Conservation (phyloP, 441 rosid genomes). For the Capsella rubella region DNA sequence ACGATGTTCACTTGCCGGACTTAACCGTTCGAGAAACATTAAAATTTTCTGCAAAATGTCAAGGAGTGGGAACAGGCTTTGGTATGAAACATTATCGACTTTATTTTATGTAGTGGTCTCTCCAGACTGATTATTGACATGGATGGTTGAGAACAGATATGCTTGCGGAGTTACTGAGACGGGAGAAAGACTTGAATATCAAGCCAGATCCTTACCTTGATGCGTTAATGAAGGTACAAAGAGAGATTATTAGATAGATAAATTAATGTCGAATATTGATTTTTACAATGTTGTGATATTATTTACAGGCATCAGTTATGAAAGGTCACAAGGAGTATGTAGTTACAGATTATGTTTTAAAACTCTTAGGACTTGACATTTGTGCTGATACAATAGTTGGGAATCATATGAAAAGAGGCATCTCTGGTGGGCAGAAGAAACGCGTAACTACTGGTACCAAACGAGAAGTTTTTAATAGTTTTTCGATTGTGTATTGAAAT, state of each 20-base stretch:
- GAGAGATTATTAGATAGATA: neutral
- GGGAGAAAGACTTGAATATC: conserved; percentile 59
- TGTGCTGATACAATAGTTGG: conserved; percentile 66
- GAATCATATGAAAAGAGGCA: conserved; percentile 58
- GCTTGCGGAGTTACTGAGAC: conserved; percentile 57
- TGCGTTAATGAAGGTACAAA: conserved; percentile 66
- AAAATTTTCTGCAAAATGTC: conserved; percentile 60
- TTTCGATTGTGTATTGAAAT: neutral
- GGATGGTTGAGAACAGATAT: conserved; percentile 46
- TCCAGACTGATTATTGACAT: neutral
- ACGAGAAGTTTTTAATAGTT: conserved; percentile 2
- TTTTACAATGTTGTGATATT: neutral
- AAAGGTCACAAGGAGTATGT: conserved; percentile 46
- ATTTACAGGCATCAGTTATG: conserved; percentile 39
- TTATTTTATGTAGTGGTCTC: neutral
- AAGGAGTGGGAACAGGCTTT: conserved; percentile 56
- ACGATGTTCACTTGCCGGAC: conserved; percentile 53
- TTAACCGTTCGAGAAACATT: conserved; percentile 63
- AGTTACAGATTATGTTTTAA: conserved; percentile 44
- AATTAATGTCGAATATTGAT: too few relatives aligned
- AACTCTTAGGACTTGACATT: conserved; percentile 54
- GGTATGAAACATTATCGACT: conserved; percentile 36
- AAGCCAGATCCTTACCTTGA: conserved; percentile 72
- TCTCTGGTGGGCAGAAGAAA: conserved; percentile 70
- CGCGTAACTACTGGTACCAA: conserved; percentile 65